phyloP scores from a whole-genome alignment of 2,329 filamentous ascomycete species.

The Plectosphaerella cucumerina region DNA sequence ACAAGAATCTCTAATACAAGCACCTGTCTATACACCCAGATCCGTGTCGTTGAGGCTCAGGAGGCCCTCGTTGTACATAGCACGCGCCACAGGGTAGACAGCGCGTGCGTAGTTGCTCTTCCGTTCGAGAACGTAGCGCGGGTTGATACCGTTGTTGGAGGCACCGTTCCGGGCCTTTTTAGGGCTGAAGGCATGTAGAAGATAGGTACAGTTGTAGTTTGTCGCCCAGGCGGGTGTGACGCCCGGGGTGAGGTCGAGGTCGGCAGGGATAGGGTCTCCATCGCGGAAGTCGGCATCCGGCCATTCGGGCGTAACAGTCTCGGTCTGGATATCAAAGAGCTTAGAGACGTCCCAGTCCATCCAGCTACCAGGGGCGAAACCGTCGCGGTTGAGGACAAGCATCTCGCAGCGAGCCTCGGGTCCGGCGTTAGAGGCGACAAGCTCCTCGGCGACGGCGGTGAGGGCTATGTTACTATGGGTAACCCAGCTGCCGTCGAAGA shows the following conservation, averaged over 20 bases:
- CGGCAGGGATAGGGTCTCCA: neutral
- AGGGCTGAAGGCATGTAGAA: constrained; percentile 15
- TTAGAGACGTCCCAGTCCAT: constrained; percentile 1
- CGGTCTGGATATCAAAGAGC: constrained; percentile 12
- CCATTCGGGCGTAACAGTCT: constrained; percentile 1
- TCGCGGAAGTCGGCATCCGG: neutral
- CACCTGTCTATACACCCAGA: neutral
- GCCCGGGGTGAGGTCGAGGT: neutral
- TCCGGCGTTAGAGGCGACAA: constrained; percentile 7
- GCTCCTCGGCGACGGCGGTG: neutral
- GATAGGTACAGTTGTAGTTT: constrained; percentile 13
- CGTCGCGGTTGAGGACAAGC: constrained; percentile 15
- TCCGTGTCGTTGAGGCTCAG: constrained; percentile 9
- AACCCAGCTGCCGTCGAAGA: neutral
- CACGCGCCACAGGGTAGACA: constrained; percentile 14
- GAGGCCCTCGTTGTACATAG: constrained; percentile 13
- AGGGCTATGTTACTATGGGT: neutral
- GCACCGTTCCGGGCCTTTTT: constrained; percentile 1
- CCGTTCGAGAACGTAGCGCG: constrained; percentile 15
- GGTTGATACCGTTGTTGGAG: constrained; percentile 8
- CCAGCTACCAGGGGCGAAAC: constrained; percentile 17
- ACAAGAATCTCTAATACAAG: too few species aligned
- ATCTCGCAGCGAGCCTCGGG: constrained; percentile 10
- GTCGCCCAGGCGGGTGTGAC: constrained; percentile 7
- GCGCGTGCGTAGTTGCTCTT: constrained; percentile 18